phyloP scores from a whole-genome alignment of 495 filamentous ascomycete genomes.

The Eremomyces bilateralis region DNA sequence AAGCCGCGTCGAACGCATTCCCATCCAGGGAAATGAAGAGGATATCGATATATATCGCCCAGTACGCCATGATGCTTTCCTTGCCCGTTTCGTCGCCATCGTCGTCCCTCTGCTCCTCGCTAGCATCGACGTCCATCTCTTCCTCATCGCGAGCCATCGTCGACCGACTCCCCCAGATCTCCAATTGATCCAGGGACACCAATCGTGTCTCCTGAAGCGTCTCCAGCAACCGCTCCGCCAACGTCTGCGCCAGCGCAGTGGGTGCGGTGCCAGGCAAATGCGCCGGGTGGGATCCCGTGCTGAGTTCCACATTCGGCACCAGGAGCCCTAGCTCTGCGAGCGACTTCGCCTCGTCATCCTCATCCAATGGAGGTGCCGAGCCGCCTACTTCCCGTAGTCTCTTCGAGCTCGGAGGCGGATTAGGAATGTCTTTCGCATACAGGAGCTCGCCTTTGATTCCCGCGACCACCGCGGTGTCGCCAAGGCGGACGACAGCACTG shows the following conservation, averaged over 20 bases:
- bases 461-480: conserved; percentile 81
- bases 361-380: conserved; percentile 9
- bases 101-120: conserved; percentile 17
- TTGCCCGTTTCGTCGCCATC: conserved; percentile 7
- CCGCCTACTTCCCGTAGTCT: too few relatives aligned
- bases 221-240: conserved; percentile 53
- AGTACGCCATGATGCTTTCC: conserved; percentile 71
- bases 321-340: conserved; percentile 44
- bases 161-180: conserved; percentile 42
- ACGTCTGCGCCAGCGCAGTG: conserved; percentile 54
- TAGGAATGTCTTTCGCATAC: conserved; percentile 43
- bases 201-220: conserved; percentile 48
- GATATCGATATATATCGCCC: conserved; percentile 83
- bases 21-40: conserved; percentile 80
- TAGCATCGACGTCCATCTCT: conserved; percentile 14
- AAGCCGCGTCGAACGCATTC: conserved; percentile 75
- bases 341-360: conserved; percentile 26
- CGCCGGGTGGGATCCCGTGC: conserved; percentile 69
- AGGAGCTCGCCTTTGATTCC: conserved; percentile 75
- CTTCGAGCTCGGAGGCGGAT: conserved; percentile 13
- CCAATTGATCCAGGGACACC: conserved; percentile 37
- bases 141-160: conserved; percentile 17
- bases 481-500: conserved; percentile 64
- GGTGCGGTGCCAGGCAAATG: conserved; percentile 72
- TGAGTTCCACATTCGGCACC: conserved; percentile 80